Evolutionary conservation across 1,284 basidiomycete genomes (phyloP).

Genomic region (Ganoderma lingzhi): DNA sequence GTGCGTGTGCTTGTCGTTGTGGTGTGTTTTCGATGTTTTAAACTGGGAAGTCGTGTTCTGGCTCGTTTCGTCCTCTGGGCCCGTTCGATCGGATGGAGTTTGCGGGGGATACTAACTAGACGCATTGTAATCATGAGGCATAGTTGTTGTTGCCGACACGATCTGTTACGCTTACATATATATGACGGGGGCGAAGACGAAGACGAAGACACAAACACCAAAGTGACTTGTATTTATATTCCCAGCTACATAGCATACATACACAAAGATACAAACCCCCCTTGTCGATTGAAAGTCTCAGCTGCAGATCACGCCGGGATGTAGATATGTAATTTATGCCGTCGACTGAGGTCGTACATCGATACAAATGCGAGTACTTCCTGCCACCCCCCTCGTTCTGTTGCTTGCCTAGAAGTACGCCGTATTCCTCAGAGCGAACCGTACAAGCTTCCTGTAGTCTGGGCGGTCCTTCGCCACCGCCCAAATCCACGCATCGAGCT

Average conservation of each 20-base stretch:
- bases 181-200: background rate
- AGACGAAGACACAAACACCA: background rate
- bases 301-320: background rate
- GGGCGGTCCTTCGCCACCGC: constrained; percentile 75
- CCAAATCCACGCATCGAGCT: constrained; percentile 81
- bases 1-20: background rate
- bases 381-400: background rate
- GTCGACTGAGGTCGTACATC: background rate
- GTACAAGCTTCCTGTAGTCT: constrained; percentile 69
- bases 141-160: background rate
- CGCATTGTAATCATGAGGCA: constrained; percentile 1
- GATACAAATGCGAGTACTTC: background rate
- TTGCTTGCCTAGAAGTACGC: constrained; percentile 61
- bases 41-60: background rate
- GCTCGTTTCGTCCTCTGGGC: background rate
- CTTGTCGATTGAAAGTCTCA: background rate
- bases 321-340: background rate
- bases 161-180: background rate
- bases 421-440: constrained; percentile 71
- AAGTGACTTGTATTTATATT: constrained; percentile 6
- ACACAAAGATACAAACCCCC: background rate
- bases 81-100: background rate
- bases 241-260: background rate
- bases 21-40: background rate
- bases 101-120: constrained; percentile 9